A percentile compares a stretch with the other conserved stretches of the same genome.
Evolutionary conservation across 2,329 filamentous ascomycete genomes (phyloP).

Genomic region (Tolypocladium nubicola): DNA sequence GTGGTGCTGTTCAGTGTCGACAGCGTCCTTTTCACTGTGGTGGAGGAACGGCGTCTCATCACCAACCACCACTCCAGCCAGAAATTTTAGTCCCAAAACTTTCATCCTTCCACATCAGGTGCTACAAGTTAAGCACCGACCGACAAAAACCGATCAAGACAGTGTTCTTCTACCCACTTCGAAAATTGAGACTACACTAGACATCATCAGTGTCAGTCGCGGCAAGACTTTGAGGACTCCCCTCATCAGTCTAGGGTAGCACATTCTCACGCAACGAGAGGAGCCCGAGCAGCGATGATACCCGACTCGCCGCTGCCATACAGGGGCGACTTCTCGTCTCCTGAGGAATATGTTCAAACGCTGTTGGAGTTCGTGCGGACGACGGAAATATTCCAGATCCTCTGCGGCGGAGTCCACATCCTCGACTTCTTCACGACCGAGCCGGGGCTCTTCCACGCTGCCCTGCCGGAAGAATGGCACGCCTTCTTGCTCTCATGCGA

Average conservation of each 20-base stretch:
- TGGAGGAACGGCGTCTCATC: not conserved
- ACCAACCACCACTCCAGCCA: not conserved
- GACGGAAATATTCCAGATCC: slow-evolving; percentile 67
- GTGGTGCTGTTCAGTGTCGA: not conserved
- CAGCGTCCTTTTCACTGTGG: too few relatives aligned
- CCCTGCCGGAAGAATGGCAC: slow-evolving; percentile 74
- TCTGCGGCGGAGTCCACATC: slow-evolving; percentile 97
- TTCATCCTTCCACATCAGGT: not conserved
- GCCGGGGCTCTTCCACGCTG: slow-evolving; percentile 68
- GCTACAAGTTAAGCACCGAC: not conserved
- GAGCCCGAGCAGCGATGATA: slow-evolving; percentile 24
- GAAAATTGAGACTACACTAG: not conserved
- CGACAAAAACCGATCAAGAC: not conserved
- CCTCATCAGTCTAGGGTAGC: not conserved
- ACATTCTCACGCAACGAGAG: not conserved
- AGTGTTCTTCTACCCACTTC: not conserved
- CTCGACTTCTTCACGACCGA: slow-evolving; percentile 88
- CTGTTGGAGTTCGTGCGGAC: slow-evolving; percentile 67
- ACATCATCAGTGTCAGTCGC: not conserved
- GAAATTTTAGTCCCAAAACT: not conserved
- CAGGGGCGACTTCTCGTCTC: slow-evolving; percentile 54
- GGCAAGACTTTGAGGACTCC: not conserved
- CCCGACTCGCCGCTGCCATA: slow-evolving; percentile 54
- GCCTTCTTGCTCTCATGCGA: slow-evolving; percentile 61
- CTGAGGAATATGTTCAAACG: slow-evolving; percentile 69